These are phyloP conservation scores for Tremella fuciformis DNA, from an alignment of 768 basidiomycete genomes.

Conservation along the genomic window DNA sequence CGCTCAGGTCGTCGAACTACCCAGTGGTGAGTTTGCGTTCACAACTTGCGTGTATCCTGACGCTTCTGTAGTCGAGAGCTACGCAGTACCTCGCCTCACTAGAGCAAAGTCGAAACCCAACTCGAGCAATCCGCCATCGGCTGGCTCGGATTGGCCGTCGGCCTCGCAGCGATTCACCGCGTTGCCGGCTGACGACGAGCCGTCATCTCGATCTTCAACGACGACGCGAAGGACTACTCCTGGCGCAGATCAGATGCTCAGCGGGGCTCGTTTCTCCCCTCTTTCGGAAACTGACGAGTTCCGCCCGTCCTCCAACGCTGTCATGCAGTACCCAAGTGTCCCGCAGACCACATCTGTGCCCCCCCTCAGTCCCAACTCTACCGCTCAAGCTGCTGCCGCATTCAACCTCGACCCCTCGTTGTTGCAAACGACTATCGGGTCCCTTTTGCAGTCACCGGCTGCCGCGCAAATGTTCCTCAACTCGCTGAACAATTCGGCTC, in stretches of 20 bases:
- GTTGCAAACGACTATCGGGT: slow-evolving; percentile 48
- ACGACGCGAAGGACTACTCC: not conserved
- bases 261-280: slow-evolving; percentile 12
- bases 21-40: slow-evolving; percentile 29
- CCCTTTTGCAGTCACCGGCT: slow-evolving; percentile 46
- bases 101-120: not conserved
- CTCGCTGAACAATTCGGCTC: slow-evolving; percentile 32
- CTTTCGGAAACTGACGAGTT: slow-evolving; percentile 25
- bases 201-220: slow-evolving; percentile 6
- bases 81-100: slow-evolving; percentile 7
- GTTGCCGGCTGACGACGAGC: slow-evolving; percentile 34
- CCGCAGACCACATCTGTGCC: slow-evolving; percentile 6
- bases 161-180: slow-evolving; percentile 37
- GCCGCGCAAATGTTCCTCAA: slow-evolving; percentile 49
- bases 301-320: slow-evolving; percentile 14
- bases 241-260: too few species aligned
- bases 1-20: slow-evolving; percentile 35
- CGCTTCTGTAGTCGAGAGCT: not conserved
- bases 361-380: slow-evolving; percentile 23
- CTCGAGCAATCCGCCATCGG: not conserved
- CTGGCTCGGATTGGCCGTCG: slow-evolving; percentile 6
- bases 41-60: not conserved
- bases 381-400: slow-evolving; percentile 28
- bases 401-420: slow-evolving; percentile 46
- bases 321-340: slow-evolving; percentile 14